Evolutionary conservation across 2,329 filamentous ascomycete species (phyloP), one percentile per base, ranked within the genome.

Genomic region (Epichloe scottii): DNA sequence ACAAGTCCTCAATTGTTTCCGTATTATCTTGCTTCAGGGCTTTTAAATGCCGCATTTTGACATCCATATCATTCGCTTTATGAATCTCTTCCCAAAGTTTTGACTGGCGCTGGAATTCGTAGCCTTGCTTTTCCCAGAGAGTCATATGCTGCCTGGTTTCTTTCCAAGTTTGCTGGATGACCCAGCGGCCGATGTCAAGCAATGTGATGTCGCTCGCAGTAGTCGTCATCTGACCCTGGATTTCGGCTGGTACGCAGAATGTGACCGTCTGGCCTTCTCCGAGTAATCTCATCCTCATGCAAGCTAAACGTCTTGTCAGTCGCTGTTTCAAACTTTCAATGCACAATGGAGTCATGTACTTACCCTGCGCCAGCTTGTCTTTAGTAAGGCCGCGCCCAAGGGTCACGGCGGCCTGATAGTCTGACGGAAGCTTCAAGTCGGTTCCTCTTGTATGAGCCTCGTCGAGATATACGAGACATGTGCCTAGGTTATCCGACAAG

Each of bases 391-490:
- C 68, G 0, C 79, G 71, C 0, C 84, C 84, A 0, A 90, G 62
- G 0, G 83, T 88, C 0, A 89, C 78, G 0, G 79, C 80, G 0
- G 83, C 86, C 1, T 78, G 68, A 55, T 80, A 82, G 7, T 73
- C 2, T 0, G 50, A 42, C 0, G 82, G 84, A 1, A 87, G 62
- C 21, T 73, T 75, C 2, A 89, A 58, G 54, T 89, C 84, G 0
- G 75, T 86, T 0, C 85, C 85, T 50, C 85, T 65, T 0, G 84
- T 85, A 54, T 89, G 84, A 0, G 76, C 75, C 52, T 89, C 79
- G 51, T 89, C 84, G 0, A 90, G 66, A 52, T 81, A 89, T 0
- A 88, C 71, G 0, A 86, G 59, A 53, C 84, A 89, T 0, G 56
- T 55, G 5, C 78, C 76, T 0, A 84, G 64, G 6, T 81, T 72